Conservation (phyloP, 2,329 filamentous ascomycete genomes). For the Scleromitrula shiraiana region DNA sequence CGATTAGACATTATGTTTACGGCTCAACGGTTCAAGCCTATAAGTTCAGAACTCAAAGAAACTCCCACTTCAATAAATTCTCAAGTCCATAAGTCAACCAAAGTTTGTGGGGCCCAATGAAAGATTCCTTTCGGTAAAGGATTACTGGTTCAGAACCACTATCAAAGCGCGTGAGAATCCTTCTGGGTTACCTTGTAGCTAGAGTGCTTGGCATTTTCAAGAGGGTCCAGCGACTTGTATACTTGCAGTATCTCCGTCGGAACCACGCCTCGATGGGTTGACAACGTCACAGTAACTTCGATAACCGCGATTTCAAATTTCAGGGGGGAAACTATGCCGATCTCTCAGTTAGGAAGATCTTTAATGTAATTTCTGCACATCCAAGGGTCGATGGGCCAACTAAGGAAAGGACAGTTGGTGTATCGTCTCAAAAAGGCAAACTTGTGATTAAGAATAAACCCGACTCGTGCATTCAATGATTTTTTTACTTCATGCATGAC, state of each 20-base stretch:
- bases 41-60: too few relatives aligned
- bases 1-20: too few relatives aligned
- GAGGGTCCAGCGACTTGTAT: background rate
- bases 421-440: background rate
- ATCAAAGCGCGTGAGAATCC: background rate
- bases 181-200: conserved; percentile 1
- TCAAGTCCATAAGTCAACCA: too few relatives aligned
- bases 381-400: conserved; percentile 1
- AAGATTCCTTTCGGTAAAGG: background rate
- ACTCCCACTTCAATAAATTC: too few relatives aligned
- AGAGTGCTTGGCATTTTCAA: background rate
- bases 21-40: too few relatives aligned
- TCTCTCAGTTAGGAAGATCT: conserved; percentile 9
- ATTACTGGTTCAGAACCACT: background rate
- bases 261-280: conserved; percentile 1
- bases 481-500: background rate
- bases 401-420: conserved; percentile 1
- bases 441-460: background rate
- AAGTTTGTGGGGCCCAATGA: background rate
- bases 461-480: background rate
- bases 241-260: conserved; percentile 9
- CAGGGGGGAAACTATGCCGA: conserved; percentile 3
- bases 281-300: background rate
- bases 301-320: background rate
- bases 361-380: conserved; percentile 6